A percentile compares a stretch with the other conserved stretches of the same genome.
Evolutionary conservation across 2,329 filamentous ascomycete species (phyloP).

Genomic region (Colletotrichum destructivum): DNA sequence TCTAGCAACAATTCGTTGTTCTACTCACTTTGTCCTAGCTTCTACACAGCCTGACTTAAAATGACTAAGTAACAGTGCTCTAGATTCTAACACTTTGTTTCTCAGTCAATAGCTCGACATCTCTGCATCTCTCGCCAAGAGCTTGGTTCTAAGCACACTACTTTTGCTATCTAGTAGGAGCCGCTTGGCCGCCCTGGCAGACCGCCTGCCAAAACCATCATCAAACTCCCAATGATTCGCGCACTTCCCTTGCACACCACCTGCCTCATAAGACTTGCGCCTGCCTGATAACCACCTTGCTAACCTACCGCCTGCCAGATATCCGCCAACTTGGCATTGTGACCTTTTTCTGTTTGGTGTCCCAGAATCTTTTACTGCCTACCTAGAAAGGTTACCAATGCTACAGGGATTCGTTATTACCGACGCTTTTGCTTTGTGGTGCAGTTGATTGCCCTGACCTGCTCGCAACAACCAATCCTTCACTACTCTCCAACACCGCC

Average conservation of each 20-base stretch:
- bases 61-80: background rate
- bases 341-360: too few species aligned
- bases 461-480: background rate
- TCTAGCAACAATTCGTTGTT: background rate
- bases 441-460: background rate
- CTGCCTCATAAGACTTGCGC: background rate
- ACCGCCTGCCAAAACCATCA: background rate
- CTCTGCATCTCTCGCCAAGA: background rate
- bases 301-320: too few species aligned
- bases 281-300: too few species aligned
- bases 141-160: background rate
- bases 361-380: too few species aligned
- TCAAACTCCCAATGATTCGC: background rate
- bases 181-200: background rate
- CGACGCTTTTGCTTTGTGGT: background rate
- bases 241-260: background rate
- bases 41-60: background rate
- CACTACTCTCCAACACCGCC: too few species aligned
- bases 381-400: background rate
- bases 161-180: background rate
- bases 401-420: background rate
- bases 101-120: background rate
- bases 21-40: background rate
- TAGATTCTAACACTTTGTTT: background rate
- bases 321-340: too few species aligned